These are phyloP conservation scores for Ustilago nuda DNA, from an alignment of 1,284 basidiomycete species.

Conservation along the genomic window DNA sequence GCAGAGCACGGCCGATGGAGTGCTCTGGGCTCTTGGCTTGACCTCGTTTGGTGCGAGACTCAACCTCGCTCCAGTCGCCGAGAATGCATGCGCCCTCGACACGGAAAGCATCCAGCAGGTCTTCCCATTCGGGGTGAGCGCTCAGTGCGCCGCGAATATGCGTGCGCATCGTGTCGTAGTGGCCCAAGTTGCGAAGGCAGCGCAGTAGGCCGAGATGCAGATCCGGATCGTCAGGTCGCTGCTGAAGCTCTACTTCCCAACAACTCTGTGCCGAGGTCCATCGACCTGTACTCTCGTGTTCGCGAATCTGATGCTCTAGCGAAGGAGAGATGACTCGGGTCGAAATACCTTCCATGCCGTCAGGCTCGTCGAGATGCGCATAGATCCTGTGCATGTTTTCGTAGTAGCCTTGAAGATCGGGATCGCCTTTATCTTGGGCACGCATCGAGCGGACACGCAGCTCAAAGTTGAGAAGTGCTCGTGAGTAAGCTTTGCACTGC, in stretches of 20 bases:
- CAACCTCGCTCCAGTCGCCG: slow-evolving; percentile 82
- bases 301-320: slow-evolving; percentile 94
- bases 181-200: slow-evolving; percentile 92
- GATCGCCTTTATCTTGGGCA: slow-evolving; percentile 51
- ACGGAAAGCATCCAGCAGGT: slow-evolving; percentile 82
- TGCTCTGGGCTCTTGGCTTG: slow-evolving; percentile 76
- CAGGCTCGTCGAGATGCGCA: slow-evolving; percentile 93
- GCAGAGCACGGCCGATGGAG: slow-evolving; percentile 83
- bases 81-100: slow-evolving; percentile 96
- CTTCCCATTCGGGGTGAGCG: slow-evolving; percentile 85
- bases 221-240: slow-evolving; percentile 86
- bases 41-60: slow-evolving; percentile 69
- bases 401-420: slow-evolving; percentile 77
- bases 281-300: slow-evolving; percentile 95
- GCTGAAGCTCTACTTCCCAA: slow-evolving; percentile 97
- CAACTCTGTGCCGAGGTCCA: slow-evolving; percentile 99
- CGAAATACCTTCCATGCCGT: slow-evolving; percentile 99
- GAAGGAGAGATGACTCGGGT: slow-evolving; percentile 88
- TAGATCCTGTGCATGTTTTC: slow-evolving; percentile 96
- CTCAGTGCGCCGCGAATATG: slow-evolving; percentile 93
- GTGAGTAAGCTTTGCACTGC: slow-evolving; percentile 91
- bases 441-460: slow-evolving; percentile 71
- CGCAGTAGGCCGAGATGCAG: slow-evolving; percentile 90
- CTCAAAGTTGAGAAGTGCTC: slow-evolving; percentile 95
- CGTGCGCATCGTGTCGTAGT: slow-evolving; percentile 95